A percentile compares a stretch with the other conserved stretches of the same genome.
Evolutionary conservation across 2,329 filamentous ascomycete genomes (phyloP).

Genomic region (Coniochaeta hoffmannii): DNA sequence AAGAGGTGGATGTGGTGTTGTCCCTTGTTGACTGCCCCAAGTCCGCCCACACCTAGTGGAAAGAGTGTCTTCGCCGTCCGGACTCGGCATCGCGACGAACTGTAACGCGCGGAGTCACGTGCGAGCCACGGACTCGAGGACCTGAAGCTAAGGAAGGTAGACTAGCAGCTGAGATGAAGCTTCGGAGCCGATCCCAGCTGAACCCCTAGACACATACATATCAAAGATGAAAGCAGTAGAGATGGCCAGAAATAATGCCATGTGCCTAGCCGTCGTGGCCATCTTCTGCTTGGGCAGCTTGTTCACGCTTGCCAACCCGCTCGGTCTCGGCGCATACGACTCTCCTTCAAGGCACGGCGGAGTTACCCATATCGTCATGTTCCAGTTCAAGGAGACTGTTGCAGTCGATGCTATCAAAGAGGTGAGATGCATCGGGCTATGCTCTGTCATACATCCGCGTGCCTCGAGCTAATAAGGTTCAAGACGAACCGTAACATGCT

Average conservation of each 20-base stretch:
- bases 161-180: not conserved
- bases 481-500: slow-evolving; percentile 35
- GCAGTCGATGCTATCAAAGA: slow-evolving; percentile 3
- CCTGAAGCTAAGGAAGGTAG: not conserved
- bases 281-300: slow-evolving; percentile 10
- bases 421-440: slow-evolving; percentile 4
- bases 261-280: slow-evolving; percentile 4
- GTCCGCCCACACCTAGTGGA: too few species aligned
- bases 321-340: slow-evolving; percentile 9
- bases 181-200: not conserved
- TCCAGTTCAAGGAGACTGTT: slow-evolving; percentile 11
- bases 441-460: slow-evolving; percentile 2
- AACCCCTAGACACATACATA: not conserved
- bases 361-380: slow-evolving; percentile 13
- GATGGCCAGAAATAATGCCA: not conserved
- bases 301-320: slow-evolving; percentile 9
- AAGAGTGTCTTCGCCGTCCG: too few species aligned
- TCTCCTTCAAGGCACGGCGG: slow-evolving; percentile 4
- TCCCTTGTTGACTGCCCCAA: too few species aligned
- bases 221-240: not conserved
- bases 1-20: too few species aligned
- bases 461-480: not conserved
- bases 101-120: not conserved
- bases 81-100: not conserved
- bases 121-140: not conserved